phyloP scores from a whole-genome alignment of 192 early-diverging fungal genomes.

The Rhizophlyctis rosea region DNA sequence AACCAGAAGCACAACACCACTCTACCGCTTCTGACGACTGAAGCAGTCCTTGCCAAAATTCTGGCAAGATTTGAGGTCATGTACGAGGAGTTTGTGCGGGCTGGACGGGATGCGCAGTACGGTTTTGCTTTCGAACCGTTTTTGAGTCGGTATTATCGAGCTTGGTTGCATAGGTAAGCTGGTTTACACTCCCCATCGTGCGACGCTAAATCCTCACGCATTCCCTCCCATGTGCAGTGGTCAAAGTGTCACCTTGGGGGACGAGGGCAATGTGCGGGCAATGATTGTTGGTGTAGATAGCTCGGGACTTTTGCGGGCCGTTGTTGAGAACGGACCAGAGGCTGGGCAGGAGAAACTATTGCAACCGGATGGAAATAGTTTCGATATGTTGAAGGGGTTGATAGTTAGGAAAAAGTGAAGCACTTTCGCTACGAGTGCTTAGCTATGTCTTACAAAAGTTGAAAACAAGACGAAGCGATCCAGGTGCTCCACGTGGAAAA shows the following conservation, averaged over 20 bases:
- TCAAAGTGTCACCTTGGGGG: conserved; percentile 63
- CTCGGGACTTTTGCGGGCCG: conserved; percentile 72
- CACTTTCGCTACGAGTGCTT: no score
- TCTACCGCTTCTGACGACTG: conserved; percentile 60
- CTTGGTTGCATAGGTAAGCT: conserved; percentile 80
- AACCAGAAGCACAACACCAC: conserved; percentile 35
- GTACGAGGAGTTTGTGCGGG: conserved; percentile 69
- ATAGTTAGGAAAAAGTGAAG: conserved; percentile 69
- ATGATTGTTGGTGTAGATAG: conserved; percentile 76
- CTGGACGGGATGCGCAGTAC: conserved; percentile 1
- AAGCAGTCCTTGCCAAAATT: conserved; percentile 62
- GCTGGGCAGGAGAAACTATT: conserved; percentile 57
- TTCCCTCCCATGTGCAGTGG: conserved; percentile 35
- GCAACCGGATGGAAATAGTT: conserved; percentile 95
- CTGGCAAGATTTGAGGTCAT: conserved; percentile 71
- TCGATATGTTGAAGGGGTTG: conserved; percentile 94
- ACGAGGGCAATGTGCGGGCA: conserved; percentile 52
- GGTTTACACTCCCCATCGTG: not conserved
- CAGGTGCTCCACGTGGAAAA: no score
- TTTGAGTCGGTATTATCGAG: conserved; percentile 70
- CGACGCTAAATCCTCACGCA: conserved; percentile 2
- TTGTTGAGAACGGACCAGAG: conserved; percentile 51
- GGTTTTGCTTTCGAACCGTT: conserved; percentile 68
- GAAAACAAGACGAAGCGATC: no score
- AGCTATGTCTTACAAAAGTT: no score